These are phyloP conservation scores for Colletotrichum sojae DNA, from an alignment of 2,329 filamentous ascomycete species.

Conservation along the genomic window DNA sequence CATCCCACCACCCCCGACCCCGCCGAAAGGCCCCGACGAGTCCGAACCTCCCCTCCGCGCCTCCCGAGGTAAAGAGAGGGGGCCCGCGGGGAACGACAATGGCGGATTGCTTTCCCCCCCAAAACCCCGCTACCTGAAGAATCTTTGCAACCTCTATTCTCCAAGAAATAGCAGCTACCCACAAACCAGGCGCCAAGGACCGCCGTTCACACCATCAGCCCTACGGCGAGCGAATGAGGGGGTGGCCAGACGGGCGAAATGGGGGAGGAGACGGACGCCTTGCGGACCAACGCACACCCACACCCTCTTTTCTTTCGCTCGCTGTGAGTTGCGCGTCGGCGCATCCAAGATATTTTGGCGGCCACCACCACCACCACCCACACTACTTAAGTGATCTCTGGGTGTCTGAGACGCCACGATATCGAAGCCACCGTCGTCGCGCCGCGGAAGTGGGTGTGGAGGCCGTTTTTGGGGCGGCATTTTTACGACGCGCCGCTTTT, in stretches of 20 bases:
- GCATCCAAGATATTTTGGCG: too few relatives aligned
- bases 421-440: conserved; percentile 16
- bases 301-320: neutral
- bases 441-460: conserved; percentile 10
- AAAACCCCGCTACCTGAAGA: too few relatives aligned
- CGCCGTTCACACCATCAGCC: conserved; percentile 24
- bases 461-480: neutral
- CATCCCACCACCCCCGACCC: conserved; percentile 4
- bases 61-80: neutral
- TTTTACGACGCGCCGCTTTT: conserved; percentile 6
- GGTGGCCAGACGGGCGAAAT: neutral
- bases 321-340: too few relatives aligned
- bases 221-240: conserved; percentile 12
- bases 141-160: too few relatives aligned
- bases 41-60: neutral
- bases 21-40: neutral
- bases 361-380: too few relatives aligned
- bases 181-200: too few relatives aligned
- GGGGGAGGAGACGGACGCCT: neutral
- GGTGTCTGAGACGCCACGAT: conserved; percentile 29
- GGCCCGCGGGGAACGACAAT: too few relatives aligned
- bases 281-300: neutral
- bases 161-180: too few relatives aligned
- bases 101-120: too few relatives aligned
- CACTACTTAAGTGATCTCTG: neutral